Percentiles rank a stretch among this genome's conserved stretches.
Conservation (phyloP, 1,284 basidiomycete species). For the Boletus sp. region DNA sequence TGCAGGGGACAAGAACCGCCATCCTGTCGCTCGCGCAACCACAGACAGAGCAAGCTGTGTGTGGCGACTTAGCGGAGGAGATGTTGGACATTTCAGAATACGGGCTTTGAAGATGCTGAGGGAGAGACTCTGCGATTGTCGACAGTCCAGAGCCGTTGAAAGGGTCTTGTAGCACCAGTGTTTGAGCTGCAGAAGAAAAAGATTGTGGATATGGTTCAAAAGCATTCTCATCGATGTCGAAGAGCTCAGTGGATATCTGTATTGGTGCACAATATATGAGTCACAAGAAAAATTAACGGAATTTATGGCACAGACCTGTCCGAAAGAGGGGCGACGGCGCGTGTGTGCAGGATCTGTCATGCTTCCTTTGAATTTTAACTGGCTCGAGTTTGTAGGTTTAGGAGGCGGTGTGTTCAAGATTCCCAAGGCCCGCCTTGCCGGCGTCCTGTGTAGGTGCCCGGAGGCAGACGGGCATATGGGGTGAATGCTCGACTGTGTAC, state of each 20-base stretch:
- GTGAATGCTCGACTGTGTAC: slow-evolving; percentile 48
- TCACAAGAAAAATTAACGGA: slow-evolving; percentile 20
- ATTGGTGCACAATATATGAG: slow-evolving; percentile 24
- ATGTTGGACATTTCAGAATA: slow-evolving; percentile 29
- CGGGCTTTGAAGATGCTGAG: slow-evolving; percentile 19
- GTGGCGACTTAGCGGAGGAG: slow-evolving; percentile 11
- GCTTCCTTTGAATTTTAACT: slow-evolving; percentile 63
- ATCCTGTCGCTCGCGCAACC: slow-evolving; percentile 44
- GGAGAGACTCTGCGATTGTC: slow-evolving; percentile 27
- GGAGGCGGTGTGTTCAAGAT: slow-evolving; percentile 63
- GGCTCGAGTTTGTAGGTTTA: slow-evolving; percentile 52
- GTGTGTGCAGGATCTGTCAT: slow-evolving; percentile 68
- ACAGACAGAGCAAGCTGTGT: slow-evolving; percentile 48
- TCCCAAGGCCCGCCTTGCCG: slow-evolving; percentile 30
- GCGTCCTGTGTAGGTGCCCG: slow-evolving; percentile 21
- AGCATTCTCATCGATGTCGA: slow-evolving; percentile 71
- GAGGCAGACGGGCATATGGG: slow-evolving; percentile 27
- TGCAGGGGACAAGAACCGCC: slow-evolving; percentile 67
- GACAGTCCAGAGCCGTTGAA: slow-evolving; percentile 28
- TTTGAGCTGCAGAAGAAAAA: slow-evolving; percentile 37
- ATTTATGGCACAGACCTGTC: slow-evolving; percentile 37
- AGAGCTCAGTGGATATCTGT: slow-evolving; percentile 52
- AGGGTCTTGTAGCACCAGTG: slow-evolving; percentile 31
- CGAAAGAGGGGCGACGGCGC: slow-evolving; percentile 55
- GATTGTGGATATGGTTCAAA: slow-evolving; percentile 47